These are phyloP conservation scores for Mycena crocata DNA, from an alignment of 768 basidiomycete genomes.

Conservation along the genomic window DNA sequence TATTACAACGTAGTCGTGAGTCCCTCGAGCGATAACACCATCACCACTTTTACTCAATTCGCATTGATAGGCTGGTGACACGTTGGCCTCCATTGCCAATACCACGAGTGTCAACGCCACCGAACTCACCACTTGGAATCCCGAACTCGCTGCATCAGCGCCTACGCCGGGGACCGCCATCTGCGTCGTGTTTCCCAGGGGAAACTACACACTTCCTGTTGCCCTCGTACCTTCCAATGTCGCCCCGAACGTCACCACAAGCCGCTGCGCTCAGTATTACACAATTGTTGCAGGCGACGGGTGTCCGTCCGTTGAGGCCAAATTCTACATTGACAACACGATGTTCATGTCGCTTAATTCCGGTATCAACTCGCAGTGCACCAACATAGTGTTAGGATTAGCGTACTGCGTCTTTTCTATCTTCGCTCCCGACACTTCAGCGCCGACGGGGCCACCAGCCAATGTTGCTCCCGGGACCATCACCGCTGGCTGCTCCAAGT, in stretches of 20 bases:
- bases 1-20: constrained; percentile 30
- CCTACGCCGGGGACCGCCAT: constrained; percentile 33
- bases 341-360: constrained; percentile 26
- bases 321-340: constrained; percentile 27
- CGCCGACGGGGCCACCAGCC: constrained; percentile 22
- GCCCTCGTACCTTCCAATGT: constrained; percentile 32
- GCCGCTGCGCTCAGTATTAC: constrained; percentile 21
- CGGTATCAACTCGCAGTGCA: constrained; percentile 33
- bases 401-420: constrained; percentile 32
- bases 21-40: neutral
- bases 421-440: neutral
- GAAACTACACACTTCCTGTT: constrained; percentile 37
- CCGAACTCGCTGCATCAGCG: constrained; percentile 28
- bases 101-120: constrained; percentile 25
- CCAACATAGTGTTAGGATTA: constrained; percentile 25
- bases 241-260: constrained; percentile 27
- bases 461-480: constrained; percentile 34
- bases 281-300: constrained; percentile 33
- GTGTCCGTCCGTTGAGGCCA: constrained; percentile 30
- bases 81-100: constrained; percentile 27
- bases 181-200: constrained; percentile 37
- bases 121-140: constrained; percentile 35
- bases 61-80: constrained; percentile 34
- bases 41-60: neutral
- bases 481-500: constrained; percentile 25